A percentile compares a stretch with the other conserved stretches of the same genome.
These are phyloP conservation scores for Leucogyrophana mollusca DNA, from an alignment of 768 basidiomycete genomes.

Conservation along the genomic window DNA sequence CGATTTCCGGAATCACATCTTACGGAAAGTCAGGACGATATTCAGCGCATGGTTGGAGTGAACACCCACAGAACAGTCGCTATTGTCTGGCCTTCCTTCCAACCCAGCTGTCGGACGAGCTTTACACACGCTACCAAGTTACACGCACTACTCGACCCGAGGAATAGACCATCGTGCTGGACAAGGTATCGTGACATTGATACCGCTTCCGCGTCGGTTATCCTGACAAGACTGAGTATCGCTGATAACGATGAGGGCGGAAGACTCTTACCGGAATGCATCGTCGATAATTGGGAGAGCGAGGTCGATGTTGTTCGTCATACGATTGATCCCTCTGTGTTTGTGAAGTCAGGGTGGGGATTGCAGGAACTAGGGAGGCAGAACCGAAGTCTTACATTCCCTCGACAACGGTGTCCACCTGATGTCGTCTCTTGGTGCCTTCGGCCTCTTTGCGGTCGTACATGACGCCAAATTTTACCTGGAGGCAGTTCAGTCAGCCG, in stretches of 20 bases:
- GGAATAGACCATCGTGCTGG: slow-evolving; percentile 85
- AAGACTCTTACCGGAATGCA: slow-evolving; percentile 65
- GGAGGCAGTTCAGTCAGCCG: background rate
- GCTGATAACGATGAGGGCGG: background rate
- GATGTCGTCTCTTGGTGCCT: slow-evolving; percentile 89
- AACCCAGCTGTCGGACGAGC: slow-evolving; percentile 67
- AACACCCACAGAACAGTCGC: slow-evolving; percentile 80
- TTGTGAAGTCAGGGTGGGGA: background rate
- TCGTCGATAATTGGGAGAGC: slow-evolving; percentile 86
- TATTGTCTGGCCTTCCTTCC: slow-evolving; percentile 66
- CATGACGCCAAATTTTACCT: slow-evolving; percentile 94
- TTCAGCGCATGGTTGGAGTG: background rate
- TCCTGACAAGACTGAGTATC: slow-evolving; percentile 39
- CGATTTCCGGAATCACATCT: slow-evolving; percentile 90
- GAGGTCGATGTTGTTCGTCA: slow-evolving; percentile 87
- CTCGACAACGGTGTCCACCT: slow-evolving; percentile 96
- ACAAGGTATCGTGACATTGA: slow-evolving; percentile 95
- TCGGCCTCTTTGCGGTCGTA: slow-evolving; percentile 91
- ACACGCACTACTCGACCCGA: slow-evolving; percentile 95
- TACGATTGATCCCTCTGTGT: slow-evolving; percentile 83
- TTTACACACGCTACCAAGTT: slow-evolving; percentile 93
- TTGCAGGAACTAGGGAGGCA: background rate
- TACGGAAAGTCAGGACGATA: background rate
- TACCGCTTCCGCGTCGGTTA: slow-evolving; percentile 92
- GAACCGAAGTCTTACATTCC: slow-evolving; percentile 59